These are phyloP conservation scores for Microthyrium microscopicum DNA, from an alignment of 2,329 filamentous ascomycete species.

Conservation along the genomic window DNA sequence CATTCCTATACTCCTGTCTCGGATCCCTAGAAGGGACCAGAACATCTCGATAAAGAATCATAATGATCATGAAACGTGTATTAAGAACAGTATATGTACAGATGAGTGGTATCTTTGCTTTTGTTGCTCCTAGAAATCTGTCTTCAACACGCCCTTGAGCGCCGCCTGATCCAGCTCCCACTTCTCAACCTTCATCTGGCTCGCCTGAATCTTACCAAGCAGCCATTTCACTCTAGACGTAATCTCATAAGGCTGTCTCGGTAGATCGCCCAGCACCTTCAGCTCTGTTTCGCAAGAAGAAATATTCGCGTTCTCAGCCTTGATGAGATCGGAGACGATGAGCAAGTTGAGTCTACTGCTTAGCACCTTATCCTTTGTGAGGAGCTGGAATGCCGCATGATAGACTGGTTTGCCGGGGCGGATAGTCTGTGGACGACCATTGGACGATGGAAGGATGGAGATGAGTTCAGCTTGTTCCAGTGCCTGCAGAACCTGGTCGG, in stretches of 20 bases:
- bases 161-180: constrained; percentile 56
- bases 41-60: too few species aligned
- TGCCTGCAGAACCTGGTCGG: constrained; percentile 60
- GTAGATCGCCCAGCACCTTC: constrained; percentile 49
- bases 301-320: constrained; percentile 56
- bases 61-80: too few species aligned
- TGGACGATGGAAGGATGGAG: constrained; percentile 48
- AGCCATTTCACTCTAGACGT: constrained; percentile 52
- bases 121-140: constrained; percentile 26
- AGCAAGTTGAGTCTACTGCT: constrained; percentile 52
- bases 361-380: constrained; percentile 57
- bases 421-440: constrained; percentile 64
- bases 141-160: constrained; percentile 54
- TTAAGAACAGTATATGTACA: too few species aligned
- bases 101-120: too few species aligned
- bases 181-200: constrained; percentile 56
- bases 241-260: constrained; percentile 53
- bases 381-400: constrained; percentile 58
- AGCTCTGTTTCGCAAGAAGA: constrained; percentile 69
- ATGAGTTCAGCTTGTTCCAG: constrained; percentile 80
- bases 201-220: constrained; percentile 52
- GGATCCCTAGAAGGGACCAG: too few species aligned
- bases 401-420: constrained; percentile 75
- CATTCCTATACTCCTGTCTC: too few species aligned
- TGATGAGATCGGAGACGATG: constrained; percentile 50